phyloP scores from a whole-genome alignment of 257 asterid genomes.

The Nicotiana noctiflora region DNA sequence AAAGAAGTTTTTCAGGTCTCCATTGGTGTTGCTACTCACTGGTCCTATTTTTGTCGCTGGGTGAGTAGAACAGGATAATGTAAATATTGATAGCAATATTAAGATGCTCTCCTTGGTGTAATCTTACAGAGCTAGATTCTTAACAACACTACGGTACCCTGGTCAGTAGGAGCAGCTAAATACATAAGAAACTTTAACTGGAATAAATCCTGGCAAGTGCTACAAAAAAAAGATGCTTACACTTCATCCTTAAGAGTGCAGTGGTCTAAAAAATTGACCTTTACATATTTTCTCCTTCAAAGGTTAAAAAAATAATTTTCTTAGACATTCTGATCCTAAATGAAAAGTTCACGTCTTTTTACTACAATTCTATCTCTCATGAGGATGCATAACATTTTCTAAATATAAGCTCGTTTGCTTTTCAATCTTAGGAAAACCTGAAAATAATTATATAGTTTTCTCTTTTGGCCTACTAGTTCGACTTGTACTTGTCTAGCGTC shows the following conservation, averaged over 20 bases:
- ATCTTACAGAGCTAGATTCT: not conserved
- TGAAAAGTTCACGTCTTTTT: not conserved
- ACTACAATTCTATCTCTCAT: not conserved
- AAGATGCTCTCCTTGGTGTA: not conserved
- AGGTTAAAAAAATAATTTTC: not conserved
- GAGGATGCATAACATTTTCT: not conserved
- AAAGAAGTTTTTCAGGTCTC: not conserved
- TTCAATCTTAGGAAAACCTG: not conserved
- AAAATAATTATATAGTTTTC: not conserved
- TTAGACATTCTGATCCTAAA: not conserved
- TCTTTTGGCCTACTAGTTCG: not conserved
- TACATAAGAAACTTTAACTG: not conserved
- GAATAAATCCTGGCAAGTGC: constrained; percentile 3
- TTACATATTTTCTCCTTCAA: not conserved
- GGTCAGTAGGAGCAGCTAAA: not conserved
- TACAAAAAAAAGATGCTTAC: not conserved
- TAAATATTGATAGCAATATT: not conserved
- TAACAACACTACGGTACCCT: not conserved
- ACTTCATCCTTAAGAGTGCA: not conserved
- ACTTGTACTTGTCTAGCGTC: not conserved
- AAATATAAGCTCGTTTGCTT: not conserved
- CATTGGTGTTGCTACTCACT: not conserved
- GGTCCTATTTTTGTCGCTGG: not conserved
- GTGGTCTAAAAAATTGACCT: not conserved
- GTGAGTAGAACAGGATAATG: not conserved